These are phyloP conservation scores for Zygnema circumcarinatum DNA, from an alignment of 139 green algal genomes.

Conservation along the genomic window DNA sequence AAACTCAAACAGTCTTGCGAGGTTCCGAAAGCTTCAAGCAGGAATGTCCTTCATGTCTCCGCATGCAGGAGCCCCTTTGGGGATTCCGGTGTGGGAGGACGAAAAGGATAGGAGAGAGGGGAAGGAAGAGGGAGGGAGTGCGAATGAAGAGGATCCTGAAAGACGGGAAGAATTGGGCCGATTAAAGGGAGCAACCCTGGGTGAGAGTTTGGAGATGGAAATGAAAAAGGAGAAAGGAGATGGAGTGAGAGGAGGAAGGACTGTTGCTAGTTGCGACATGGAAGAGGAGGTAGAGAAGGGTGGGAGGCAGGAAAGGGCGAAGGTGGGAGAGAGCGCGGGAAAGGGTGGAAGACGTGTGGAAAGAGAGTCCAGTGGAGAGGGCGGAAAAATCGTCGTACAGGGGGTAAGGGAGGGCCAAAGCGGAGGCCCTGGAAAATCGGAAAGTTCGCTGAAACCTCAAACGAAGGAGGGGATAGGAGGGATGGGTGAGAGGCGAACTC, in stretches of 20 bases:
- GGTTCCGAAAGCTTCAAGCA: constrained; percentile 8
- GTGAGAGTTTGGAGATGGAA: not conserved
- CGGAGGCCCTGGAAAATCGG: not conserved
- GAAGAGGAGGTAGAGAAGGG: not conserved
- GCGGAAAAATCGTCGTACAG: not conserved
- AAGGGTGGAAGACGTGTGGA: constrained; percentile 27
- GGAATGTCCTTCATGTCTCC: constrained; percentile 8
- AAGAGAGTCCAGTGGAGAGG: constrained; percentile 1
- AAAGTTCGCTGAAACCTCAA: constrained; percentile 11
- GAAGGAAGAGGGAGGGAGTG: not conserved
- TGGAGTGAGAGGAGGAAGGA: constrained; percentile 12
- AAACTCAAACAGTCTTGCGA: constrained; percentile 14
- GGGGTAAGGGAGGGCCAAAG: not conserved
- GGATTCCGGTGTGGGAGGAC: constrained; percentile 8
- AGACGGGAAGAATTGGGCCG: not conserved
- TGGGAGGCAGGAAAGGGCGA: too few species aligned
- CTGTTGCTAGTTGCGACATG: not conserved
- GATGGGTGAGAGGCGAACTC: not conserved
- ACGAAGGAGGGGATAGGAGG: not conserved
- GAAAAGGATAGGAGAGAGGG: not conserved
- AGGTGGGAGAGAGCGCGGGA: not conserved
- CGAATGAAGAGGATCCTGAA: not conserved
- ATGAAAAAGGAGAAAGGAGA: not conserved
- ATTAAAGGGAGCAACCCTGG: not conserved
- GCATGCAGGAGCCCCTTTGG: not conserved